Base-by-base conservation (phyloP, 2,329 filamentous ascomycete species). In the Colletotrichum abscissum region DNA sequence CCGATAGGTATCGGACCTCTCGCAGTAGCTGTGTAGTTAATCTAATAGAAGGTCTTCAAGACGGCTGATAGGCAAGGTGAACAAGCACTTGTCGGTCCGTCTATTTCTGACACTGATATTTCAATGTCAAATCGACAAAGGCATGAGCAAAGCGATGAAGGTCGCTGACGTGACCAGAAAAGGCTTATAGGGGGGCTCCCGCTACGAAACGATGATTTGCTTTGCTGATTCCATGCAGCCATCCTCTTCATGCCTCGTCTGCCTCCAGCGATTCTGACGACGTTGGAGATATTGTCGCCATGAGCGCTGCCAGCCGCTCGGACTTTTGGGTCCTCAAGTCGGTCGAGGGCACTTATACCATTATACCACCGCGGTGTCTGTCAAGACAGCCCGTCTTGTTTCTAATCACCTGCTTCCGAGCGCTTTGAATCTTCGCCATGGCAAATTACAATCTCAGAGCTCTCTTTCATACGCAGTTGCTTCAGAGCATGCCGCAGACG, bases 381-480 rank as follows among this genome's bases (percentile, higher is more conserved):
- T 9, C 19, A 9, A 46, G 3, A 16, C 3, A 19, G 19, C 33
- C 11, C 33, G 33, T 46, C 14, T 16, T 46, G 5, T 46, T 9
- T 5, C 6, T 16, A 16, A 42, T 5, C 12, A 6, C 38, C 12
- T 19, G 5, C 38, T 16, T 19, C 1, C 6, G 4, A 6, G 3
- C 35, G 42, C 42, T 1, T 16, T 9, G 38, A 14, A 16, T 42
- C 16, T 6, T 46, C 16, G 6, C 6, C 42, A 46, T n/a, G 14
- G 42, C 16, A n/a, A 2, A 46, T n/a, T 5, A 46, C 16, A 19
- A 19, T 19, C 42, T 19, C 19, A 8, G 5, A 46, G 42, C 7
- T 46, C 42, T 5, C 5, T 0, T 1, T n/a, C 19, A 19, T 8
- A 46, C 19, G 3, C 42, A 46, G 0, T n/a, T 16, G 1, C 5